These are phyloP conservation scores for Eragrostis nindensis DNA, from an alignment of 176 grass and related monocot genomes.

Conservation along the genomic window DNA sequence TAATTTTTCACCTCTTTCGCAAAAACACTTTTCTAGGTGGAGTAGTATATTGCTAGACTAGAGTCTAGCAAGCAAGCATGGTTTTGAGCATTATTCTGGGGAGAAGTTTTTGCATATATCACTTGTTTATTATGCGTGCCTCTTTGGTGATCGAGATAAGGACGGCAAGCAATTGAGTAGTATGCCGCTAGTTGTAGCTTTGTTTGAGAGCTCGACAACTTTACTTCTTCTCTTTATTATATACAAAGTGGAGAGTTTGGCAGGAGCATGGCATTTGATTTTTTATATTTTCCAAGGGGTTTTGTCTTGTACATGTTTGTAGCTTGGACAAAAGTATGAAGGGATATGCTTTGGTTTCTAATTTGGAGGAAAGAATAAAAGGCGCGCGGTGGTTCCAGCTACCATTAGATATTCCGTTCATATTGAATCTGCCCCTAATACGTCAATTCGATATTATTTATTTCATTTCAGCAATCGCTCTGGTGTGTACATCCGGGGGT, in stretches of 20 bases:
- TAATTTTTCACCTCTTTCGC: no score
- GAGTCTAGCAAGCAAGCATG: no score
- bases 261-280: not conserved
- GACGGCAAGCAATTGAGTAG: not conserved
- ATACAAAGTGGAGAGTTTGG: constrained; percentile 29
- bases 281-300: not conserved
- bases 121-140: not conserved
- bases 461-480: not conserved
- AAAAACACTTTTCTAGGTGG: no score
- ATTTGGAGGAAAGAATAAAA: not conserved
- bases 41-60: no score
- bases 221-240: not conserved
- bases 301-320: constrained; percentile 16
- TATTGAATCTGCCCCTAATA: not conserved
- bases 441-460: not conserved
- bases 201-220: not conserved
- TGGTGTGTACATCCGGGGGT: no score
- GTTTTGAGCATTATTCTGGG: not conserved
- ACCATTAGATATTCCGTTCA: not conserved
- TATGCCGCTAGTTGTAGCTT: not conserved
- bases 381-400: not conserved
- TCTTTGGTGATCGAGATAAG: not conserved
- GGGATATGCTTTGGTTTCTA: not conserved
- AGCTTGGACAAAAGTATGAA: not conserved
- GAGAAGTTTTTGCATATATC: not conserved